phyloP scores from a whole-genome alignment of 108 stramenopile species.

The Asterionellopsis glacialis region DNA sequence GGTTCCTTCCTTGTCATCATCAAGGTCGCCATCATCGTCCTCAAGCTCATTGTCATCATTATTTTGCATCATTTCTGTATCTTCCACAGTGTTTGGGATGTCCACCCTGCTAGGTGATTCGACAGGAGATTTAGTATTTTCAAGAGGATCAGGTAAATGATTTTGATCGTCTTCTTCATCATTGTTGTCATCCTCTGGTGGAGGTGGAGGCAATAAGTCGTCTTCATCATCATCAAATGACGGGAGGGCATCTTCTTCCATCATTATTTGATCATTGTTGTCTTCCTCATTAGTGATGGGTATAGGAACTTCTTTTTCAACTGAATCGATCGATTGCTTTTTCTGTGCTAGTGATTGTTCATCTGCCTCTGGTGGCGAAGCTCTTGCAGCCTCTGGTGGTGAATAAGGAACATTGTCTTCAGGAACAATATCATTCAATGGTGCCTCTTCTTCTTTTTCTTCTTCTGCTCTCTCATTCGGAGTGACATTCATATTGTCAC shows the following conservation, averaged over 20 bases:
- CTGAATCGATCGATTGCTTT: background rate
- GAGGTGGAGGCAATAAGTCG: constrained; percentile 8
- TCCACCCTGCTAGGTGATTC: background rate
- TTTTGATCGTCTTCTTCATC: background rate
- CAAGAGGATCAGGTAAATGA: background rate
- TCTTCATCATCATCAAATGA: constrained; percentile 8
- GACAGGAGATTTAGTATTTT: background rate
- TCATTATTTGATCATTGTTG: background rate
- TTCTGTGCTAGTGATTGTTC: background rate
- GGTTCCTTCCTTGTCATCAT: constrained; percentile 12
- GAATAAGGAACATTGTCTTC: background rate
- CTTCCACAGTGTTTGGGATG: background rate
- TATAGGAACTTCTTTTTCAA: no score
- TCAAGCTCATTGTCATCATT: background rate
- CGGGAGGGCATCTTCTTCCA: background rate
- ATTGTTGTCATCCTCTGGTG: constrained; percentile 5
- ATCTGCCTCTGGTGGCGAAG: background rate
- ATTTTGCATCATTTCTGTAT: background rate
- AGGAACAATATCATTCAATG: background rate
- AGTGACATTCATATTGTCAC: background rate
- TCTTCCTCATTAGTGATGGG: no score
- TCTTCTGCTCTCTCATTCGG: background rate
- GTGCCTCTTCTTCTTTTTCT: background rate
- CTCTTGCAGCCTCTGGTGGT: background rate
- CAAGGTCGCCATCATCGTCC: constrained; percentile 14